Evolutionary conservation across 2,329 filamentous ascomycete species (phyloP).

Genomic region (Metarhizium humberi): DNA sequence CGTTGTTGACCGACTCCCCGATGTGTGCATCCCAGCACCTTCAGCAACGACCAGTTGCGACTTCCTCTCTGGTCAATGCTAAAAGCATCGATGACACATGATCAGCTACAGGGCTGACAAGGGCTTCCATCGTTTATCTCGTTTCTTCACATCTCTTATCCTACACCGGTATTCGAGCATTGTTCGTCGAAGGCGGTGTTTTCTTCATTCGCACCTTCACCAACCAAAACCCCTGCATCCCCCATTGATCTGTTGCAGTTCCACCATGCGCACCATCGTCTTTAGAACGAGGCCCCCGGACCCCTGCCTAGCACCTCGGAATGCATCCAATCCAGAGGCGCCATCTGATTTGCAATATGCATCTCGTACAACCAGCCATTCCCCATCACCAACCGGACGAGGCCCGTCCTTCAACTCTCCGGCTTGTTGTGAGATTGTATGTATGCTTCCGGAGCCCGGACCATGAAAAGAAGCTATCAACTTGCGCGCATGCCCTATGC

Average conservation of each 20-base stretch:
- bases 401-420: background rate
- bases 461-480: background rate
- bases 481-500: background rate
- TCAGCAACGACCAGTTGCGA: too few relatives aligned
- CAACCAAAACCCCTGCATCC: background rate
- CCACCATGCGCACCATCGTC: background rate
- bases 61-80: too few relatives aligned
- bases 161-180: too few relatives aligned
- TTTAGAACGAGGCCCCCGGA: background rate
- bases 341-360: constrained; percentile 5
- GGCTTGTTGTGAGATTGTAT: background rate
- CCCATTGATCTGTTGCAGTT: background rate
- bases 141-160: too few relatives aligned
- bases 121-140: too few relatives aligned
- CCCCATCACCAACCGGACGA: background rate
- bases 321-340: constrained; percentile 4
- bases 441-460: too few relatives aligned
- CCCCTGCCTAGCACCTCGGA: background rate
- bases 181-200: too few relatives aligned
- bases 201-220: background rate
- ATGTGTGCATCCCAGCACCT: too few relatives aligned
- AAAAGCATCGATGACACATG: too few relatives aligned
- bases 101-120: too few relatives aligned
- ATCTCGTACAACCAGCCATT: constrained; percentile 4
- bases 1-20: too few relatives aligned